Evolutionary conservation across 768 basidiomycete genomes (phyloP), one percentile per base, ranked within the genome.

Genomic region (Boletellus emodensis): DNA sequence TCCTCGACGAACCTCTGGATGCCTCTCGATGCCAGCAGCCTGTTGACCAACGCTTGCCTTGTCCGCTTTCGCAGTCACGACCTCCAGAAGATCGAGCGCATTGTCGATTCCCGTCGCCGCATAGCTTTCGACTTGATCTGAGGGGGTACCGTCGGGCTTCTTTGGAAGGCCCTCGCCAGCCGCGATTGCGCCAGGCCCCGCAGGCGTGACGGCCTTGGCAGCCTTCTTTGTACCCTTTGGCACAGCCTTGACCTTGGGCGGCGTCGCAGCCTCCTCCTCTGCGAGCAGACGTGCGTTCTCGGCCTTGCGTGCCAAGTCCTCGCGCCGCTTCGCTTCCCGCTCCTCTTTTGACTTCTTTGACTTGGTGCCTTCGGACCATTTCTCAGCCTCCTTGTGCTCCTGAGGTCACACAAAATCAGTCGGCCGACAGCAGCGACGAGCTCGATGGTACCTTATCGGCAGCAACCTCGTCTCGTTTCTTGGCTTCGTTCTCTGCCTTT

Each of bases 11-110:
- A 92, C 91, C 83, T 96, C 94, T 45, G 94, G 94, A 77, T 96
- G 94, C 48, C 78, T 79, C 72, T 96, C 93, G 33, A 96, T 79
- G 35, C 80, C 78, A 45, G 90, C 90, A 13, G 94, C 93, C 67
- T 89, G 87, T 51, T 84, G 81, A 0, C 94, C 93, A 32, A 94
- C 74, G 58, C 88, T 90, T 2, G 90, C 90, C 72, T 95, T 95
- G 68, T 95, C 94, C 80, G 82, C 85, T 77, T 92, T 94, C 3
- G 90, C 89, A 41, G 83, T 94, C 24, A 95, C 91, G 4, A 93
- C 79, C 51, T 91, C 88, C 54, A 96, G 67, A 48, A 95, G 76
- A 69, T 97, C 94, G 44, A 97, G 66, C 9, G 90, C 92, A 65
- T 91, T 86, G 62, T 97, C 94, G 46, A 97, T 80, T 12, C 94